Evolutionary conservation across 257 asterid species (phyloP), one percentile per base, ranked within the genome.

Genomic region (Jacaranda copaia): DNA sequence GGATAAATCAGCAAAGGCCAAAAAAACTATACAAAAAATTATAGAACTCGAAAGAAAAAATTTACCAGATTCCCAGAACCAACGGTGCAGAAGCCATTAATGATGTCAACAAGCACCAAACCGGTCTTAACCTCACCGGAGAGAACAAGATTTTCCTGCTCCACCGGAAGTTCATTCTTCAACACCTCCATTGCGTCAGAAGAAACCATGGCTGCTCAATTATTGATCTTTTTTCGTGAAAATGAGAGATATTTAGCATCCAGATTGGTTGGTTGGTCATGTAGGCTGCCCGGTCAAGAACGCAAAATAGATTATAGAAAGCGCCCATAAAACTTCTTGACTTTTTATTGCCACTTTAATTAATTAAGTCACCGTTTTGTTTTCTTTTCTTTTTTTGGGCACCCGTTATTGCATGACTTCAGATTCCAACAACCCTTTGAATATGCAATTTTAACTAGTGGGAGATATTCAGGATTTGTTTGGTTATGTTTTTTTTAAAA

Each of bases 81-180:
- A n/a, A 90, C 93, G 14, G 98, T 92, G 85, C 98, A 92, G 88
- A 94, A 94, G 83, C 98, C 98, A 84, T 94, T 92, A 61, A 92
- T 85, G 80, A 94, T 75, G 78, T 94, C 98, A 36, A 94, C 95
- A 39, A 94, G 95, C 49, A 94, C 91, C 77, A 94, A 87, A 77
- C 98, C 98, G 79, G 89, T 76, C 67, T 81, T 87, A 5, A 80
- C 79, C 3, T 89, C 87, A 61, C 84, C 91, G 70, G 97, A 86
- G 77, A 94, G 84, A 71, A 83, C 6, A 18, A 92, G 62, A 60
- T 79, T 11, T 39, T 80, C 92, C 80, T 88, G 88, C 65, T 88
- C 87, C 69, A 92, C 77, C 3, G 98, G 98, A 18, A 90, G 74
- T 80, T 94, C 90, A 36, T 68, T 77, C 80, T 64, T 83, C 83